Base-by-base conservation (phyloP, 73 alveolate species). In the Durusdinium trenchii region DNA sequence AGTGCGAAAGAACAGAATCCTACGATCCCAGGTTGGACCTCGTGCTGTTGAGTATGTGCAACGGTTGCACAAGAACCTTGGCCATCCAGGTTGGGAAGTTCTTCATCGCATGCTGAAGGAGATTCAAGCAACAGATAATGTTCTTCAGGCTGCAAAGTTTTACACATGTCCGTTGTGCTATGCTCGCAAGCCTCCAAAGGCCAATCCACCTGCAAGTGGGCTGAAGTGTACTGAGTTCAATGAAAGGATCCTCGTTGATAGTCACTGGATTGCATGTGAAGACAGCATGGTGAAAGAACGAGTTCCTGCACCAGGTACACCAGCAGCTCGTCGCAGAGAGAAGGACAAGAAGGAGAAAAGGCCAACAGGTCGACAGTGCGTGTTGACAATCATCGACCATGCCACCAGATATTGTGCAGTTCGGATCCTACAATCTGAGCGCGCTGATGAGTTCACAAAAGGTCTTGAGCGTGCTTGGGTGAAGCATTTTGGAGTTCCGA, bases 31-130 rank as follows among this genome's bases (percentile, higher is more conserved):
- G 35, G 94, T 83, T 35, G 94, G 94, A 1, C 30, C 76, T 1
- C 20, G 94, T 32, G 94, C 75, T 18, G 6, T 48, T 9, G 47
- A 18, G 48, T 83, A 83, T 83, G 94, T 83, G 26, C 36, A 18
- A n/a, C 73, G 94, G 4, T 51, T 83, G 7, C 94, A 83, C 73
- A 83, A 83, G 94, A 83, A 83, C 51, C 3, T 82, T 71, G 93
- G 50, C 0, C 67, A 82, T 50, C 54, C 57, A 2, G 12, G 48
- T 1, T 40, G 57, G 26, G 86, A 76, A 1, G 86, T 76, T 40
- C 57, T 76, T 28, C 3, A 18, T 2, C 35, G 38, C 36, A 76
- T 76, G 86, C 57, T 38, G 40, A 40, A 36, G n/a, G 86, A 76
- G 60, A 54, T 76, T 51, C 86, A 76, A 9, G 86, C 86, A 76